Conservation (phyloP, 768 basidiomycete species). For the Rubroboletus pulcherrimus region DNA sequence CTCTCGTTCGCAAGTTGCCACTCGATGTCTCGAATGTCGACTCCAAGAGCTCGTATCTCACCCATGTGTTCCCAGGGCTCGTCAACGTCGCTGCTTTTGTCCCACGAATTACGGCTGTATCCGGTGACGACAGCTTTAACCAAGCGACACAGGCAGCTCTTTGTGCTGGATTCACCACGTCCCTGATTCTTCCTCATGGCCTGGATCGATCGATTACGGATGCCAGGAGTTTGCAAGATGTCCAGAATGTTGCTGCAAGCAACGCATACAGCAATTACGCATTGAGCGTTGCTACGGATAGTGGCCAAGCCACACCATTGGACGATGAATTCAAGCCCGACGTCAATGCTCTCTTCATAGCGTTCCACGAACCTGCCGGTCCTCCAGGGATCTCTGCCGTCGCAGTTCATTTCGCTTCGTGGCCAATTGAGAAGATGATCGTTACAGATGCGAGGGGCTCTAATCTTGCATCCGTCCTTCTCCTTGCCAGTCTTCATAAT, state of each 20-base stretch:
- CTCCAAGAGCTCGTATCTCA: conserved; percentile 90
- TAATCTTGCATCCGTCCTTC: conserved; percentile 87
- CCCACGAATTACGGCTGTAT: conserved; percentile 57
- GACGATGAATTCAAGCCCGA: conserved; percentile 77
- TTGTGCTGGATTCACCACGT: conserved; percentile 86
- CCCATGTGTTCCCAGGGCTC: conserved; percentile 87
- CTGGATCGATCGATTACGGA: conserved; percentile 61
- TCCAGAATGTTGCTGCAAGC: conserved; percentile 58
- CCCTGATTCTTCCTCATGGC: conserved; percentile 74
- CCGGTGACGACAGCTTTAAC: conserved; percentile 51
- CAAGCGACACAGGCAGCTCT: conserved; percentile 77
- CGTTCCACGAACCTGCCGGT: conserved; percentile 52
- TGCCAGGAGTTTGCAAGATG: conserved; percentile 60
- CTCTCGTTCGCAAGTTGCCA: conserved; percentile 83
- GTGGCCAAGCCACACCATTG: conserved; percentile 57
- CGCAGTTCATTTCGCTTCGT: conserved; percentile 83
- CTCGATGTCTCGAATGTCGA: conserved; percentile 89
- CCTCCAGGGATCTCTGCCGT: conserved; percentile 66
- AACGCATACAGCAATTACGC: conserved; percentile 86
- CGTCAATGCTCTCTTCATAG: conserved; percentile 83
- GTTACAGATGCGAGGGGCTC: conserved; percentile 90
- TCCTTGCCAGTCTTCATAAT: conserved; percentile 89
- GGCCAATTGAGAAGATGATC: conserved; percentile 91
- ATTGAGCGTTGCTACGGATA: conserved; percentile 71
- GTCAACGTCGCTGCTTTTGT: conserved; percentile 87